These are phyloP conservation scores for Saccharomyces kudriavzevii DNA, from an alignment of 805 yeast genomes.

Conservation along the genomic window DNA sequence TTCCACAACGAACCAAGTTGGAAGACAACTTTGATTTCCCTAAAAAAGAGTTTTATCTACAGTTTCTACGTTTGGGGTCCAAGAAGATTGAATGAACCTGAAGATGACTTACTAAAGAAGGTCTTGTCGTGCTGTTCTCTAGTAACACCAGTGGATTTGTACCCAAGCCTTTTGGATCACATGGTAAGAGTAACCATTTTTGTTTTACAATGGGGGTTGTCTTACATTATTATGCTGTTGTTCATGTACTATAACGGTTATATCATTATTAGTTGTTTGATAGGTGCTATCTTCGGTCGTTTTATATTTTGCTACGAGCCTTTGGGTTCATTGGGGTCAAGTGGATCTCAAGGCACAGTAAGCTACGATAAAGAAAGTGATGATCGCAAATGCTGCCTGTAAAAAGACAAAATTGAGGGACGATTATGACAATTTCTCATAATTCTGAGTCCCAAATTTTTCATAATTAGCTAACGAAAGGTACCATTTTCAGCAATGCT, in stretches of 20 bases:
- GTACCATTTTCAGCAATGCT: background rate
- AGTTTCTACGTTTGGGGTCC: slow-evolving; percentile 7
- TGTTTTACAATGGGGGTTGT: slow-evolving; percentile 54
- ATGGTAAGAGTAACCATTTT: slow-evolving; percentile 41
- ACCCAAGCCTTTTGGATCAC: slow-evolving; percentile 45
- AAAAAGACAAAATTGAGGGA: background rate
- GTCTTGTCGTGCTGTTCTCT: slow-evolving; percentile 6
- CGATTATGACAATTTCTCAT: too few relatives aligned
- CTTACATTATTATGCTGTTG: slow-evolving; percentile 59
- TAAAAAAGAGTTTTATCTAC: slow-evolving; percentile 28
- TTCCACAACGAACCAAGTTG: slow-evolving; percentile 5
- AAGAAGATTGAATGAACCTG: slow-evolving; percentile 3
- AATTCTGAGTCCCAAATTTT: background rate
- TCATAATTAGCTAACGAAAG: background rate
- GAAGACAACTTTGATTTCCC: slow-evolving; percentile 11
- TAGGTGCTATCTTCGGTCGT: slow-evolving; percentile 56
- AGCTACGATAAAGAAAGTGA: slow-evolving; percentile 25
- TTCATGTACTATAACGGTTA: slow-evolving; percentile 73
- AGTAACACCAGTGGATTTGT: slow-evolving; percentile 13
- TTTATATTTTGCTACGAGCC: slow-evolving; percentile 45
- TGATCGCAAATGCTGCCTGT: slow-evolving; percentile 32
- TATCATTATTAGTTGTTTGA: slow-evolving; percentile 51
- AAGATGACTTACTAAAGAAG: background rate
- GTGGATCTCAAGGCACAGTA: slow-evolving; percentile 3
- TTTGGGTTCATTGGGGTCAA: slow-evolving; percentile 18